Percentiles rank a stretch among this genome's conserved stretches.
Evolutionary conservation across 441 rosid species (phyloP).

Genomic region (Adansonia madagascariensis): DNA sequence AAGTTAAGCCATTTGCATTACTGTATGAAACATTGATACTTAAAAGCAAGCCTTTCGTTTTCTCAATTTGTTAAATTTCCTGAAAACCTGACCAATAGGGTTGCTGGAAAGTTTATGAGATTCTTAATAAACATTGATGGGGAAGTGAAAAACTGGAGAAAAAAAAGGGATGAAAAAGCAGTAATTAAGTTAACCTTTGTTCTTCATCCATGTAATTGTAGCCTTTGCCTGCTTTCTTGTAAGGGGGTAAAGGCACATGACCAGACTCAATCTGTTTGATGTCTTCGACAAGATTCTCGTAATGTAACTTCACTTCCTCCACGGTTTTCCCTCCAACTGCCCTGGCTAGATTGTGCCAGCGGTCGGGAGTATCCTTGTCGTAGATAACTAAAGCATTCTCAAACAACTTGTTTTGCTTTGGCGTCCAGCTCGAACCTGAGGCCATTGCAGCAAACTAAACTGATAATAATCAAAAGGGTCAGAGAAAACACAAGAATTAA

Average conservation of each 20-base stretch:
- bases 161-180: neutral
- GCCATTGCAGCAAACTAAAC: slow-evolving; percentile 34
- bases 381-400: slow-evolving; percentile 63
- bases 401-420: slow-evolving; percentile 63
- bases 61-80: neutral
- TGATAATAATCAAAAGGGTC: neutral
- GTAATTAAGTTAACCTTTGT: slow-evolving; percentile 35
- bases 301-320: slow-evolving; percentile 68
- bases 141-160: neutral
- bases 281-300: slow-evolving; percentile 59
- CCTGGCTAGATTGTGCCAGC: slow-evolving; percentile 59
- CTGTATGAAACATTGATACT: neutral
- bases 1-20: neutral
- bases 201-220: slow-evolving; percentile 43
- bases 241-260: slow-evolving; percentile 58
- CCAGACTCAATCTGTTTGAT: slow-evolving; percentile 58
- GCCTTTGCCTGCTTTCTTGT: slow-evolving; percentile 34
- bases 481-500: neutral
- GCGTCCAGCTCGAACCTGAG: slow-evolving; percentile 55
- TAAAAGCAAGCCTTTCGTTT: neutral
- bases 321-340: slow-evolving; percentile 70
- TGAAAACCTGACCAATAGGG: neutral
- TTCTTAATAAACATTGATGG: neutral
- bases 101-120: neutral
- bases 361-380: slow-evolving; percentile 61